Evolutionary conservation across 306 rosid species (phyloP).

Genomic region (Vigna unguiculata): DNA sequence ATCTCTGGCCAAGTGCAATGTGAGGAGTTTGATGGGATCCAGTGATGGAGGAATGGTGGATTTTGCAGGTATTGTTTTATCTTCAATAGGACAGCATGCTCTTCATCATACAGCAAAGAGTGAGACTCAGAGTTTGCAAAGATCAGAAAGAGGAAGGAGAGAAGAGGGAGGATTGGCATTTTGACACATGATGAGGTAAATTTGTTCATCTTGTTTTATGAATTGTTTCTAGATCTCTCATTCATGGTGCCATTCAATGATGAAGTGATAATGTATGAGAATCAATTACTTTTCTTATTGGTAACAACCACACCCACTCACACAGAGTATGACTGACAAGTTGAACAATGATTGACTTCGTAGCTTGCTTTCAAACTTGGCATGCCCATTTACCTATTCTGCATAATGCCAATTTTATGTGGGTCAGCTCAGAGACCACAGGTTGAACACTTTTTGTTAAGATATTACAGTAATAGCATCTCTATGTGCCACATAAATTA

Average conservation of each 20-base stretch:
- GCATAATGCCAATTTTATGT: conserved; percentile 11
- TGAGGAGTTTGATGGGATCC: conserved; percentile 62
- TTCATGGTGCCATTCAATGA: conserved; percentile 13
- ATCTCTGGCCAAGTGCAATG: conserved; percentile 70
- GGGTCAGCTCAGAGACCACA: not conserved
- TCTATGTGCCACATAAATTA: not conserved
- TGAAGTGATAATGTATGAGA: conserved; percentile 2
- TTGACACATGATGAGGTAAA: not conserved
- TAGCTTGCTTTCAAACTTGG: conserved; percentile 43
- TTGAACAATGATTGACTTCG: conserved; percentile 17
- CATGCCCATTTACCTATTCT: not conserved
- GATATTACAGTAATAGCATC: not conserved
- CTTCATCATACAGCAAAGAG: conserved; percentile 47
- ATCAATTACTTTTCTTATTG: not conserved
- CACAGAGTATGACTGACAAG: conserved; percentile 21
- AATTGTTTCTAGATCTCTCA: conserved; percentile 29
- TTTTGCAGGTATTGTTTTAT: conserved; percentile 55
- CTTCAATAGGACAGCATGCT: conserved; percentile 56
- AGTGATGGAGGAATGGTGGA: conserved; percentile 52
- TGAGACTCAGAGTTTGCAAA: conserved; percentile 59
- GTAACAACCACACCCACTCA: not conserved
- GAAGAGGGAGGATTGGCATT: conserved; percentile 23
- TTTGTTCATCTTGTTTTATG: conserved; percentile 47
- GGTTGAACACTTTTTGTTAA: conserved; percentile 9
- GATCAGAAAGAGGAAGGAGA: conserved; percentile 40